Percentiles rank a stretch among this genome's conserved stretches.
Conservation (phyloP, 225 moss, liverwort and hornwort species). For the Sphagnum tenellum region DNA sequence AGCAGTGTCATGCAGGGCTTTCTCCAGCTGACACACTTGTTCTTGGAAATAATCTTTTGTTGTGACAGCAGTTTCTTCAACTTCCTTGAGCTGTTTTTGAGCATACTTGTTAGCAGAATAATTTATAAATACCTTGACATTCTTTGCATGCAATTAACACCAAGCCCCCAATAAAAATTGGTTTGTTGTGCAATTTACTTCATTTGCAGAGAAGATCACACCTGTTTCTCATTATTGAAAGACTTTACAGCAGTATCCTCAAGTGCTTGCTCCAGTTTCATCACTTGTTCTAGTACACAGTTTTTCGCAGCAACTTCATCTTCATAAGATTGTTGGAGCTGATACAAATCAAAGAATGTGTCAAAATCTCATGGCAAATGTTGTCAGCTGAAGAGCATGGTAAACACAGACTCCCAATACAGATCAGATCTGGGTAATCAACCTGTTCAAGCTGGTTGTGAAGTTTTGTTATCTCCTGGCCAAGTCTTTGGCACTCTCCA, state of each 20-base stretch:
- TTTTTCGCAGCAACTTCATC: too few species aligned
- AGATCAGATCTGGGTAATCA: background rate
- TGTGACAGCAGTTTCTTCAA: slow-evolving; percentile 28
- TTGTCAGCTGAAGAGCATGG: too few species aligned
- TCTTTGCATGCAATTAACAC: background rate
- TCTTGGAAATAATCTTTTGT: slow-evolving; percentile 41
- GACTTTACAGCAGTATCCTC: too few species aligned
- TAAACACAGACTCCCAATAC: too few species aligned
- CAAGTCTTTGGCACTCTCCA: slow-evolving; percentile 45
- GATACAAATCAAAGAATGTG: background rate
- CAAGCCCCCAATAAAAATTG: background rate
- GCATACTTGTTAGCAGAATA: background rate
- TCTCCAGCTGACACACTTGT: slow-evolving; percentile 26
- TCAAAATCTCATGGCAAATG: slow-evolving; percentile 1
- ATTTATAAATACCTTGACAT: background rate
- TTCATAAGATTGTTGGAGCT: background rate
- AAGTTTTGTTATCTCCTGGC: slow-evolving; percentile 38
- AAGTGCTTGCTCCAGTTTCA: too few species aligned
- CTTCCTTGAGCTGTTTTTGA: slow-evolving; percentile 38
- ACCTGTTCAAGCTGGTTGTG: slow-evolving; percentile 61
- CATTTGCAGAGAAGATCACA: background rate
- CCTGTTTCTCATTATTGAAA: background rate
- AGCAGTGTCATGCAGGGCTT: slow-evolving; percentile 26
- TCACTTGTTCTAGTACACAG: too few species aligned
- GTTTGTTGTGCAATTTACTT: background rate